Conservation (phyloP, 352 stramenopile genomes). For the Globisporangium perplexum region DNA sequence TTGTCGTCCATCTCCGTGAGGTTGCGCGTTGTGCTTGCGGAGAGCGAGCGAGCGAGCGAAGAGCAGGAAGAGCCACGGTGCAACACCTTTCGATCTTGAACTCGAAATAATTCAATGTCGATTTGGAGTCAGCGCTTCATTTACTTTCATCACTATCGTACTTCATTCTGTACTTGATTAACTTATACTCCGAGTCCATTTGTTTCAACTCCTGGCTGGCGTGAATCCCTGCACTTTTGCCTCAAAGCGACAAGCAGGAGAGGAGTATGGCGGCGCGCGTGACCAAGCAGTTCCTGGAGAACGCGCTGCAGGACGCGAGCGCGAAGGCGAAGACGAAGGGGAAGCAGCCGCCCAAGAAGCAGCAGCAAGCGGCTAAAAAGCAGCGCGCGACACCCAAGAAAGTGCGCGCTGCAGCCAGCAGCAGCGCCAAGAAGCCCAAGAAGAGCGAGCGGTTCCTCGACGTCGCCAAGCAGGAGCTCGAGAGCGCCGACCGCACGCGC, state of each 20-base stretch:
- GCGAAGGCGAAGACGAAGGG: background rate
- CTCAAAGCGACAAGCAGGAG: too few relatives aligned
- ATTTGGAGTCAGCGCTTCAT: too few relatives aligned
- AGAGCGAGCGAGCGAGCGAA: too few relatives aligned
- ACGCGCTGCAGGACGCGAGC: slow-evolving; percentile 22
- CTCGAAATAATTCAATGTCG: too few relatives aligned
- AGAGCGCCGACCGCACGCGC: slow-evolving; percentile 39
- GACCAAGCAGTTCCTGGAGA: slow-evolving; percentile 73
- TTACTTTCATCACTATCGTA: too few relatives aligned
- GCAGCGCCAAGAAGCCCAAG: slow-evolving; percentile 3
- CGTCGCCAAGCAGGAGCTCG: slow-evolving; percentile 40
- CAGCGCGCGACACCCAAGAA: slow-evolving; percentile 14
- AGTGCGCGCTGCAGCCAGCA: slow-evolving; percentile 8
- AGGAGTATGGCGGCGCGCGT: slow-evolving; percentile 61
- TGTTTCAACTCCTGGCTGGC: too few relatives aligned
- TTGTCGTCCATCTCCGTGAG: slow-evolving; percentile 17
- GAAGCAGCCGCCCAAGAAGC: slow-evolving; percentile 11
- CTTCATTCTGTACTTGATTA: too few relatives aligned
- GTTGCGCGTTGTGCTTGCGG: too few relatives aligned
- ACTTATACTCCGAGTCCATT: too few relatives aligned
- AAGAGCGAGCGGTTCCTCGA: slow-evolving; percentile 52
- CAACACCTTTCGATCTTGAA: too few relatives aligned
- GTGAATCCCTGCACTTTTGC: background rate
- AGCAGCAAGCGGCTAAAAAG: slow-evolving; percentile 19
- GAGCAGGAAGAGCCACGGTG: too few relatives aligned